Conservation (phyloP, 2,329 filamentous ascomycete species). For the Ramularia collo-cygni region DNA sequence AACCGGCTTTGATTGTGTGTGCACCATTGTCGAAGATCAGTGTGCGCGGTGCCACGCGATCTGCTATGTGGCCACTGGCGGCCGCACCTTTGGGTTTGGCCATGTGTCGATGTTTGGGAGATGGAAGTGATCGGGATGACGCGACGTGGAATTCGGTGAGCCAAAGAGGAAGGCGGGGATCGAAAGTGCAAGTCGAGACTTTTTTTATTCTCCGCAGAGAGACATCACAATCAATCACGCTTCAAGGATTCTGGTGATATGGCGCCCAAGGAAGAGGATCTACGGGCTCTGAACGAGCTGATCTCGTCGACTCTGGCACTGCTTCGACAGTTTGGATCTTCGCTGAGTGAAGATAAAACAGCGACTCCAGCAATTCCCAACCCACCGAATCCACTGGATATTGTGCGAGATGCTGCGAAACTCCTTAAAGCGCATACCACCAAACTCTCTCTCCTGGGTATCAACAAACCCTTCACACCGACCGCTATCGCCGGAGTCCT, state of each 20-base stretch:
- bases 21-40: slow-evolving; percentile 92
- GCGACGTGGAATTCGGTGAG: slow-evolving; percentile 4
- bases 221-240: no score
- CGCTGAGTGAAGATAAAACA: slow-evolving; percentile 18
- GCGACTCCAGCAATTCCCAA: slow-evolving; percentile 21
- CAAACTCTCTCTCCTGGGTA: slow-evolving; percentile 77
- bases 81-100: slow-evolving; percentile 7
- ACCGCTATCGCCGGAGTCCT: slow-evolving; percentile 66
- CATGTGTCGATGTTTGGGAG: slow-evolving; percentile 7
- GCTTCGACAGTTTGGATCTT: slow-evolving; percentile 26
- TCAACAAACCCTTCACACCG: slow-evolving; percentile 80
- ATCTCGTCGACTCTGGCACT: slow-evolving; percentile 26
- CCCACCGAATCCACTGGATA: slow-evolving; percentile 51
- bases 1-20: slow-evolving; percentile 84
- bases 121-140: slow-evolving; percentile 1
- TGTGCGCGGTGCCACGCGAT: slow-evolving; percentile 40
- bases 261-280: slow-evolving; percentile 19
- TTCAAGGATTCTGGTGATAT: slow-evolving; percentile 19
- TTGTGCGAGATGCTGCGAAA: slow-evolving; percentile 64
- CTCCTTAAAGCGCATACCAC: slow-evolving; percentile 77
- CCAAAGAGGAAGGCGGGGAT: neutral
- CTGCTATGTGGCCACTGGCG: slow-evolving; percentile 9
- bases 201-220: neutral
- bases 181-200: neutral
- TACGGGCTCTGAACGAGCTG: slow-evolving; percentile 24